Evolutionary conservation across 176 grass and related monocot species (phyloP).

Genomic region (Dactylis glomerata): DNA sequence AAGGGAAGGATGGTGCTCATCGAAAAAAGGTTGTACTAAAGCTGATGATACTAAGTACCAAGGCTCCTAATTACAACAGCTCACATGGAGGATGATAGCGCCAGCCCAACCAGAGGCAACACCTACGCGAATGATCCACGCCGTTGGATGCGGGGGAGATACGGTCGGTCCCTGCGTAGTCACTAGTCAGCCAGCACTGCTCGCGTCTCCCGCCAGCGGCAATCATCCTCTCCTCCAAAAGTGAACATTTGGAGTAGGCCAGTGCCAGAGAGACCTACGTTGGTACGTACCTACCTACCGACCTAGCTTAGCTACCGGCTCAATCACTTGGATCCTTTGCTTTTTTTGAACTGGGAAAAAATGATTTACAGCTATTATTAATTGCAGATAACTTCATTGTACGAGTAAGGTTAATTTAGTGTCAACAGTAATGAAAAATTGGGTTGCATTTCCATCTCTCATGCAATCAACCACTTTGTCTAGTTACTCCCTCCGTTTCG

Average conservation of each 20-base stretch:
- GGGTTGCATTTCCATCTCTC: too few relatives aligned
- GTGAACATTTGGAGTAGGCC: constrained; percentile 5
- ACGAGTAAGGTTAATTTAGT: too few relatives aligned
- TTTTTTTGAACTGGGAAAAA: neutral
- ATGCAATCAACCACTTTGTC: too few relatives aligned
- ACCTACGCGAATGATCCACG: neutral
- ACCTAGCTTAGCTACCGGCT: neutral
- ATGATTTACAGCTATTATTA: too few relatives aligned
- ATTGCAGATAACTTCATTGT: too few relatives aligned
- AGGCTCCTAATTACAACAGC: constrained; percentile 16
- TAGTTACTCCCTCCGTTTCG: too few relatives aligned
- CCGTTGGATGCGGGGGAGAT: constrained; percentile 20
- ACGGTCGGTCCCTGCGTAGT: neutral
- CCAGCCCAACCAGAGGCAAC: constrained; percentile 21
- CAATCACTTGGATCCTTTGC: neutral
- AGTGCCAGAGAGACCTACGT: neutral
- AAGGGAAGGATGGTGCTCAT: neutral
- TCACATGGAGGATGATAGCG: constrained; percentile 40
- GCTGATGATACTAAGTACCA: neutral
- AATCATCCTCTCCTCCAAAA: constrained; percentile 15
- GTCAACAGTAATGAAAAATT: too few relatives aligned
- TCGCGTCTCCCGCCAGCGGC: neutral
- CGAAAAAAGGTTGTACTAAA: neutral
- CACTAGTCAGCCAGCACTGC: neutral
- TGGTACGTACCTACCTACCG: neutral